Evolutionary conservation across 305 asterid species (phyloP).

Genomic region (Withania somnifera): DNA sequence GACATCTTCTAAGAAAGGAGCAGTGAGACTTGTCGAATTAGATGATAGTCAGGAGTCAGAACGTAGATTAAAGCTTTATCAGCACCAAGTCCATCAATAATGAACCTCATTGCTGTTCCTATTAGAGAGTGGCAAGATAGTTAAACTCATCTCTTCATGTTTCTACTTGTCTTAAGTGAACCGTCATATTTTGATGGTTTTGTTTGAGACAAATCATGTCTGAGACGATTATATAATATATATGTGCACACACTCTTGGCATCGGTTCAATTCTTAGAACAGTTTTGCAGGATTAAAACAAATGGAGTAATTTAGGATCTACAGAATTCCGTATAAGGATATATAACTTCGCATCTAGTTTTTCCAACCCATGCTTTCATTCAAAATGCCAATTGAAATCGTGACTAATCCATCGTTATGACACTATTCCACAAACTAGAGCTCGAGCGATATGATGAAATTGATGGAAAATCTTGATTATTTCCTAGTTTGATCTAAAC

Average conservation of each 20-base stretch:
- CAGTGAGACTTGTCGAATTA: neutral
- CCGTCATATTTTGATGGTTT: neutral
- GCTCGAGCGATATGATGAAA: neutral
- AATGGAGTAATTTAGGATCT: neutral
- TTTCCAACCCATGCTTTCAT: neutral
- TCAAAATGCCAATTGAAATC: neutral
- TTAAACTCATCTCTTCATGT: neutral
- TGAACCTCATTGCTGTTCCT: neutral
- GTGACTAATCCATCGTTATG: neutral
- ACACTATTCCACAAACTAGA: neutral
- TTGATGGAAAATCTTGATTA: neutral
- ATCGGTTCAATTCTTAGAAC: neutral
- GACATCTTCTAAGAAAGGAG: neutral
- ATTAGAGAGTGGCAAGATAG: neutral
- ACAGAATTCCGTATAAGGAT: neutral
- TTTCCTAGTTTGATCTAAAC: neutral
- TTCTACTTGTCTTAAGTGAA: neutral
- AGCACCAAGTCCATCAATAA: neutral
- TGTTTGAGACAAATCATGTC: neutral
- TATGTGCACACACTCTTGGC: neutral
- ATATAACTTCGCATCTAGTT: neutral
- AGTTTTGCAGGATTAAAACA: neutral
- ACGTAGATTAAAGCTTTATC: neutral
- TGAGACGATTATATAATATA: neutral
- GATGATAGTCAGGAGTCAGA: neutral